Base-by-base conservation (phyloP, 2,329 filamentous ascomycete species). In the Chalaropsis ovoidea region DNA sequence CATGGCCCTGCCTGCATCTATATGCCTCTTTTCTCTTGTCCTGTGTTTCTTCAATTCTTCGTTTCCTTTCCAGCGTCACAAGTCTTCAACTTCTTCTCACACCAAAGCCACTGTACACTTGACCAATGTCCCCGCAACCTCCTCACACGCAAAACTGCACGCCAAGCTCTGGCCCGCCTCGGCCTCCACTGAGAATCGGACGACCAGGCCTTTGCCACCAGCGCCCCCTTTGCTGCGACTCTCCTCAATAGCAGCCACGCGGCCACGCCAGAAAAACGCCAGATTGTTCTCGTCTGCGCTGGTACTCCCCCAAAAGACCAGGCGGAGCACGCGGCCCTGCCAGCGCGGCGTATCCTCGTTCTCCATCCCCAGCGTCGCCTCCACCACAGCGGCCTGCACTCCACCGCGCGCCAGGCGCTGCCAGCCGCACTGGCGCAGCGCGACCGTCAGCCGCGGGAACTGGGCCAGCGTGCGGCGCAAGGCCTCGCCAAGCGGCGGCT, bases 401-500 rank as follows among this genome's bases (percentile, higher is more conserved):
- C 19, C 27, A 10, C 35, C 22, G 45, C 43, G 22, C 8, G 22
- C 24, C 11, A 31, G 45, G 17, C n/a, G 47, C 22, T 63, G n/a
- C 68, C 67, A 71, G 35, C 61, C 63, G 68, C 2, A 68, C 67
- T 67, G 63, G 22, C 60, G 62, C 17, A 76, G 72, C 13, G 73
- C 70, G 43, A 85, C 68, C 0, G 71, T 76, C 19, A 86, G 71
- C 2, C 74, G 73, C 13, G 94, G 94, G 70, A 96, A 97, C 0
- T 80, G 79, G 1, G 81, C 81, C 10, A 94, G 75, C 22, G 79
- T 78, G 13, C 84, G 82, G 15, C 88, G 76, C 52, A 95, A 72
- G 52, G 86, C 86, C 56, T 82, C 80, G 0, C 93, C 94, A 72
- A 88, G 96, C 0, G 93, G 90, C 0, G 91, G 89, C 69, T 95